Conservation (phyloP, 306 rosid species). For the barrel medic (Medicago truncatula) region MtrunA17r5.0-ANR NC_053043.1:41929001-41929500, state of each 20-base stretch:
- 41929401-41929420: constrained; percentile 69
- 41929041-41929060: constrained; percentile 78
- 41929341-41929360: constrained; percentile 68
- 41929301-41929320: constrained; percentile 77
- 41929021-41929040: constrained; percentile 75
- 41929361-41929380: constrained; percentile 74
- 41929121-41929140: constrained; percentile 51
- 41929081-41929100: constrained; percentile 33
- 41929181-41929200: neutral
- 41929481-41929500: constrained; percentile 86
- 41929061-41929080: constrained; percentile 47
- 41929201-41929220: neutral
- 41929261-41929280: constrained; percentile 51
- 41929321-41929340: constrained; percentile 73
- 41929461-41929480: constrained; percentile 64
- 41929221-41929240: constrained; percentile 59
- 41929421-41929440: constrained; percentile 58
- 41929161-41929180: constrained; percentile 19
- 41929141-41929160: constrained; percentile 46
- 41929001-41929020: constrained; percentile 74
- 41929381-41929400: constrained; percentile 55
- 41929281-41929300: constrained; percentile 58
- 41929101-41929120: constrained; percentile 39
- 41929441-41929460: constrained; percentile 43
- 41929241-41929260: constrained; percentile 55